Evolutionary conservation across 2,329 filamentous ascomycete genomes (phyloP).

Genomic region (Neofusicoccum cordaticola): DNA sequence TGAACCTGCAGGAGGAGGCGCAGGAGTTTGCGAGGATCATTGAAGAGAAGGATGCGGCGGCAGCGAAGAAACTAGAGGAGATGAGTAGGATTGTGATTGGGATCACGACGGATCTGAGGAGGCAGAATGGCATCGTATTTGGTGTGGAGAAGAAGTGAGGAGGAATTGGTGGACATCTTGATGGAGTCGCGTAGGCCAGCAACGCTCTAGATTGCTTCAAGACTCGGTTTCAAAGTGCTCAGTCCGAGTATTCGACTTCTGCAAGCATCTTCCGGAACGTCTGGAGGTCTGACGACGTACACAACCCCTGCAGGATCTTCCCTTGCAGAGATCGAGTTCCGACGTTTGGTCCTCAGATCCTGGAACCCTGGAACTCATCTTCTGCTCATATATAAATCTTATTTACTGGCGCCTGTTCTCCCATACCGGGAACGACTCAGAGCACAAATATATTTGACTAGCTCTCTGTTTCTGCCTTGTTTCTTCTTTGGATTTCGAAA

Average conservation of each 20-base stretch:
- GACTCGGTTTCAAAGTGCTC: neutral
- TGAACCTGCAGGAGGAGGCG: conserved; percentile 50
- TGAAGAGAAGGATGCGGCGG: conserved; percentile 36
- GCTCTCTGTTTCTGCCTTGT: neutral
- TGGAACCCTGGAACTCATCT: neutral
- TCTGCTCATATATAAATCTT: neutral
- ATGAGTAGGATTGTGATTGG: conserved; percentile 42
- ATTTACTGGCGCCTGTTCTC: neutral
- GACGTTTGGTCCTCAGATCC: neutral
- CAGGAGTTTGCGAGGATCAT: conserved; percentile 46
- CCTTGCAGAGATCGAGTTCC: neutral
- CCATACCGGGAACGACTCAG: neutral
- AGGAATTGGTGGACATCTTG: neutral
- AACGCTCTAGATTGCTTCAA: no score
- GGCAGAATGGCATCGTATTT: conserved; percentile 45
- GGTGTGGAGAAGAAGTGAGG: conserved; percentile 30
- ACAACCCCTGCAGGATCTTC: neutral
- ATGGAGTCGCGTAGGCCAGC: neutral
- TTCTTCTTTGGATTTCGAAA: neutral
- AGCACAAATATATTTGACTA: neutral
- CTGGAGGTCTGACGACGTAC: neutral
- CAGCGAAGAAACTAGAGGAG: conserved; percentile 38
- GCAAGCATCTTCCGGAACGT: neutral
- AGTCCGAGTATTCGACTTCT: no score
- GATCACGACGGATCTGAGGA: conserved; percentile 44